Conservation (phyloP, 1,139 yeast genomes). For the Meyerozyma athensensis region DNA sequence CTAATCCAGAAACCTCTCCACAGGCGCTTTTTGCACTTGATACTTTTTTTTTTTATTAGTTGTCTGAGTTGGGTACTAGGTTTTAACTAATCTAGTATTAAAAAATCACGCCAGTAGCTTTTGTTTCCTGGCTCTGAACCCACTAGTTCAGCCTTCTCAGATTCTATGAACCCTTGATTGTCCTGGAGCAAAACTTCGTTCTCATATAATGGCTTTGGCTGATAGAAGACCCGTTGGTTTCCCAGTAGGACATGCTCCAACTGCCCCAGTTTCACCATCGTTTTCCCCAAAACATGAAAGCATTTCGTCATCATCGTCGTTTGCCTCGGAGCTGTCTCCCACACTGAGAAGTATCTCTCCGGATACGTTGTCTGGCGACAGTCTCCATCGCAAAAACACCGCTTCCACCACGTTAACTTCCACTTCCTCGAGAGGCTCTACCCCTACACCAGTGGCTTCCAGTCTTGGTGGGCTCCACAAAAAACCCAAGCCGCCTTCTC, state of each 20-base stretch:
- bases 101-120: background rate
- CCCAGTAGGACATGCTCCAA: slow-evolving; percentile 25
- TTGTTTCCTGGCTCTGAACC: slow-evolving; percentile 1
- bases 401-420: slow-evolving; percentile 17
- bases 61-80: slow-evolving; percentile 4
- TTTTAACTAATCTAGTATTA: slow-evolving; percentile 4
- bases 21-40: slow-evolving; percentile 2
- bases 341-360: slow-evolving; percentile 43
- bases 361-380: slow-evolving; percentile 33
- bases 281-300: slow-evolving; percentile 31
- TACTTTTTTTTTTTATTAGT: slow-evolving; percentile 1
- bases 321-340: slow-evolving; percentile 31
- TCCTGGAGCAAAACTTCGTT: background rate
- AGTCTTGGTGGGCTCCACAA: slow-evolving; percentile 14
- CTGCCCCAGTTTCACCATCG: slow-evolving; percentile 39
- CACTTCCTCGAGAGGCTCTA: slow-evolving; percentile 27
- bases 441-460: slow-evolving; percentile 18
- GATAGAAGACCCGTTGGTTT: slow-evolving; percentile 53
- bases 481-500: slow-evolving; percentile 34
- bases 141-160: slow-evolving; percentile 4
- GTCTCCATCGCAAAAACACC: slow-evolving; percentile 13
- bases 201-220: slow-evolving; percentile 46
- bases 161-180: slow-evolving; percentile 1
- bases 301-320: background rate
- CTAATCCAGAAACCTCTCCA: slow-evolving; percentile 4